phyloP scores from a whole-genome alignment of 2,329 filamentous ascomycete species.

The Fusarium fracticaudum region DNA sequence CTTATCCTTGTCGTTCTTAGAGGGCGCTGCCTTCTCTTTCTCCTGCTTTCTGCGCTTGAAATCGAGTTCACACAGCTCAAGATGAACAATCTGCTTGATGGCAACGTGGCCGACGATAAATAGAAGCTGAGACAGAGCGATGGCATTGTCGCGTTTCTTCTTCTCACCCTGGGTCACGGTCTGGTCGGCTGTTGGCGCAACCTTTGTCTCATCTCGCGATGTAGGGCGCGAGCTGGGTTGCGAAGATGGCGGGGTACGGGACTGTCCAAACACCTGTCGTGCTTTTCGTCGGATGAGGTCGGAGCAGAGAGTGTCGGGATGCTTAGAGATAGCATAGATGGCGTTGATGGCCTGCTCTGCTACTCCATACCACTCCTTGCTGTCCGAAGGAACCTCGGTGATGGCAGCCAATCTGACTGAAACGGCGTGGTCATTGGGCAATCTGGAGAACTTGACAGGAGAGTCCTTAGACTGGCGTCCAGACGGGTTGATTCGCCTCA shows the following conservation, averaged over 20 bases:
- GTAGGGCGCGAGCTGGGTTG: slow-evolving; percentile 60
- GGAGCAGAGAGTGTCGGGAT: slow-evolving; percentile 92
- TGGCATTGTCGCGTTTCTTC: slow-evolving; percentile 72
- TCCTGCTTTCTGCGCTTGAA: slow-evolving; percentile 97
- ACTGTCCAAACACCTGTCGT: slow-evolving; percentile 74
- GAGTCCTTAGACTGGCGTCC: slow-evolving; percentile 83
- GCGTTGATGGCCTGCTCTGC: slow-evolving; percentile 96
- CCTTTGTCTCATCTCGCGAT: slow-evolving; percentile 56
- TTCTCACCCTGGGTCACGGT: slow-evolving; percentile 52
- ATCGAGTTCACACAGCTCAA: slow-evolving; percentile 96
- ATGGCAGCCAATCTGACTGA: slow-evolving; percentile 83
- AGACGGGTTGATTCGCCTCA: slow-evolving; percentile 87
- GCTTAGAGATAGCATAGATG: slow-evolving; percentile 92
- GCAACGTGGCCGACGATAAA: slow-evolving; percentile 97
- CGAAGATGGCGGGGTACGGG: slow-evolving; percentile 52
- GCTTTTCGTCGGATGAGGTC: slow-evolving; percentile 90
- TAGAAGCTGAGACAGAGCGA: slow-evolving; percentile 86
- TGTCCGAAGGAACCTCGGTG: slow-evolving; percentile 85
- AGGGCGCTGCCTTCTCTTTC: slow-evolving; percentile 73
- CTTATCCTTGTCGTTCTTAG: slow-evolving; percentile 62
- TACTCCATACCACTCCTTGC: slow-evolving; percentile 95
- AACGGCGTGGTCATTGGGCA: slow-evolving; percentile 93
- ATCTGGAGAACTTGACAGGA: slow-evolving; percentile 73
- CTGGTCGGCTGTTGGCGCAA: slow-evolving; percentile 43
- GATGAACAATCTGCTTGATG: slow-evolving; percentile 98